Evolutionary conservation across 208 protist genomes (phyloP).

Genomic region (Tetramitus jugosus): DNA sequence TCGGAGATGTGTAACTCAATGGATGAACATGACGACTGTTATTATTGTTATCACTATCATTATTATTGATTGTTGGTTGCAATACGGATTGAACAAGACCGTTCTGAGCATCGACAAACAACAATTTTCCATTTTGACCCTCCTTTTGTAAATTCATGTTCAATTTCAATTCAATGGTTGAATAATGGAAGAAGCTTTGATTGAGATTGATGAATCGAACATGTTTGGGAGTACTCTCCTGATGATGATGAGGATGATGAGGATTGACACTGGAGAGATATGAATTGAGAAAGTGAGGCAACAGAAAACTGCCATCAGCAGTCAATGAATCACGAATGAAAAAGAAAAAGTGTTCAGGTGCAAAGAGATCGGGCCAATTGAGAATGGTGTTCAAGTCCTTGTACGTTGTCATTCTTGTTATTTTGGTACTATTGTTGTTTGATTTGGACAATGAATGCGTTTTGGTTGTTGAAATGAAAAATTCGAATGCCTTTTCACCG

Average conservation of each 20-base stretch:
- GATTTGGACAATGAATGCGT: too few species aligned
- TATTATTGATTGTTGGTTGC: too few species aligned
- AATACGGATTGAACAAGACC: neutral
- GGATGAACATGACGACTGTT: too few species aligned
- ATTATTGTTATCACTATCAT: too few species aligned
- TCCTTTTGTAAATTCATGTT: conserved; percentile 7
- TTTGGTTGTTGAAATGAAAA: too few species aligned
- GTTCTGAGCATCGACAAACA: neutral
- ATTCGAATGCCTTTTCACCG: too few species aligned
- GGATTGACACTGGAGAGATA: neutral
- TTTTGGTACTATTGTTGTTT: too few species aligned
- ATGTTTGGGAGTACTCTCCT: neutral
- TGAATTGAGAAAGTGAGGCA: conserved; percentile 7
- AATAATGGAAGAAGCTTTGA: conserved; percentile 7
- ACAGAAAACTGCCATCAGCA: neutral
- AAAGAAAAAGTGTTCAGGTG: neutral
- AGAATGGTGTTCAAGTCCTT: neutral
- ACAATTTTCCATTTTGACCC: neutral
- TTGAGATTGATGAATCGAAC: neutral
- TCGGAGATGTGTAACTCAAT: neutral
- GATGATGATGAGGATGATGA: too few species aligned
- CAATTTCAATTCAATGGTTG: conserved; percentile 9
- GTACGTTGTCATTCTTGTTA: neutral
- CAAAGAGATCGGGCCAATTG: neutral
- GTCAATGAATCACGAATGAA: neutral